Evolutionary conservation across 2,329 filamentous ascomycete species (phyloP), one percentile per base, ranked within the genome.

Genomic region (Fonsecaea nubica): DNA sequence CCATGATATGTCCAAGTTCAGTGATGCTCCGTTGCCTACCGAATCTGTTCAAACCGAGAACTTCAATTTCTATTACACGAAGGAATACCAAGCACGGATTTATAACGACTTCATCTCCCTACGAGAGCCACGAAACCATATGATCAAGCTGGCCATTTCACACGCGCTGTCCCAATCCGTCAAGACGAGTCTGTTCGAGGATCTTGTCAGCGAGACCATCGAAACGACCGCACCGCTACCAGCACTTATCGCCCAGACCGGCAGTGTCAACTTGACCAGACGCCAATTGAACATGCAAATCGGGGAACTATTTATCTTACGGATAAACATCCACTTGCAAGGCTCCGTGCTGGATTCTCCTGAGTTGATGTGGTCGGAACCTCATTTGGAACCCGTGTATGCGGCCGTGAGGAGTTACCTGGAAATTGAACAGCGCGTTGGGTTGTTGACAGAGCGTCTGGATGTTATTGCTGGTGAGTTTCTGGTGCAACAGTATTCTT

Each of bases 31-130:
- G 78, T 85, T 98, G 57, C 89, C 89, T 32, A 87, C 90, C 10
- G 93, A 96, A 75, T 92, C 97, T 73, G 89, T 97, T 35, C 94
- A 99, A 80, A 92, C 93, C 55, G 95, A 99, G 79, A 92, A 94
- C 75, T 99, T 99, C 85, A 99, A 99, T 78, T 99, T 98, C 79
- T 99, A 99, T 83, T 98, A 99, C 81, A 98, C 95, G 2, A 87
- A 91, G 74, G 94, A 98, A 77, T 99, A 99, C 77, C 96, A 99
- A 80, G 92, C 95, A 25, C 90, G 95, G 59, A 99, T 99, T 78
- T 99, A 99, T 85, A 99, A 99, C 79, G 95, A 99, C 80, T 99
- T 99, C 75, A 99, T 99, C 79, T 95, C 92, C 2, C 80, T 99
- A 67, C 86, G 93, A 57, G 94, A 98, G 74, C 97, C 96, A 80